phyloP scores from a whole-genome alignment of 2,329 filamentous ascomycete genomes.

The Monosporascus sp. region DNA sequence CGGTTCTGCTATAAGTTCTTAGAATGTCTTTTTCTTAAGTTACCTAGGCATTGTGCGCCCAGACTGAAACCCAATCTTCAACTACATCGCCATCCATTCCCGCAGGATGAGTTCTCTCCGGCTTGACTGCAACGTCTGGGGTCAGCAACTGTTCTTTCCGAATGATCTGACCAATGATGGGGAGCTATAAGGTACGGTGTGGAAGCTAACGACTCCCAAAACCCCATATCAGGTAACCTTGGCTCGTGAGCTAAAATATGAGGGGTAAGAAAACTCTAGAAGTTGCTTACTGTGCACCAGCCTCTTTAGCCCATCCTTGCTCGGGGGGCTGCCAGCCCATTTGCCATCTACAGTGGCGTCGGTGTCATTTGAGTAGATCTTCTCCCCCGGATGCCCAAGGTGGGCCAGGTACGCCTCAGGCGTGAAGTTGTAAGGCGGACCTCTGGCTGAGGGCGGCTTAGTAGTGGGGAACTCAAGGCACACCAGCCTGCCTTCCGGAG shows the following conservation, averaged over 20 bases:
- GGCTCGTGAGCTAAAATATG: too few species aligned
- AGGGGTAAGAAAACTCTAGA: too few species aligned
- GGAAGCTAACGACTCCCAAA: too few species aligned
- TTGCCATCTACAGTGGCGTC: background rate
- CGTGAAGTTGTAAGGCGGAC: background rate
- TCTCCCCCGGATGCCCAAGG: background rate
- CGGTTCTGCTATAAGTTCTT: too few species aligned
- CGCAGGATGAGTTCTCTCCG: background rate
- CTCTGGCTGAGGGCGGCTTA: conserved; percentile 15
- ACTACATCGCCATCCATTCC: background rate
- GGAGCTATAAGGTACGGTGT: too few species aligned
- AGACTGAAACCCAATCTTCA: background rate
- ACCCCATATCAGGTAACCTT: too few species aligned
- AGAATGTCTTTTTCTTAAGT: too few species aligned
- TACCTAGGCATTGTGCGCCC: background rate
- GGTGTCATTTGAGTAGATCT: background rate
- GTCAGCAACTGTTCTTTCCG: too few species aligned
- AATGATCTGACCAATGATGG: too few species aligned
- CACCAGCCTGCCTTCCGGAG: conserved; percentile 25
- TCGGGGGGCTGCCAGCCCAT: background rate
- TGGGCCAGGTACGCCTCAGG: background rate
- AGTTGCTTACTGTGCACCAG: background rate
- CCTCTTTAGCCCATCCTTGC: background rate
- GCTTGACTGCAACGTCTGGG: background rate
- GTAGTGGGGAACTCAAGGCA: conserved; percentile 37